A percentile compares a stretch with the other conserved stretches of the same genome.
These are phyloP conservation scores for Pseudotulostoma volvatum DNA, from an alignment of 495 filamentous ascomycete genomes.

Conservation along the genomic window DNA sequence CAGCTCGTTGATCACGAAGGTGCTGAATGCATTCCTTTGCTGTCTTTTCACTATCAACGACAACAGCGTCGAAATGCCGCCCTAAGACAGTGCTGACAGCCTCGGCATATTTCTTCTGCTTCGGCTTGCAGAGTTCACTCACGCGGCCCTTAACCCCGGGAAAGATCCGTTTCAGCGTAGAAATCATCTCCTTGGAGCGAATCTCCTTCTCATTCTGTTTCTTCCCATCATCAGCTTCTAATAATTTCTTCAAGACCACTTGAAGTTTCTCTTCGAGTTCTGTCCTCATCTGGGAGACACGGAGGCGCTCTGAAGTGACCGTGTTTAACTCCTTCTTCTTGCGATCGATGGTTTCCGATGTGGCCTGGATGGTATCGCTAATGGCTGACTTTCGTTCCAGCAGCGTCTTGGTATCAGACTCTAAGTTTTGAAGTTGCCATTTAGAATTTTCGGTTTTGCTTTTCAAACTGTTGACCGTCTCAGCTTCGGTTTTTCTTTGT, in stretches of 20 bases:
- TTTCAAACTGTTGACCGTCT: conserved; percentile 69
- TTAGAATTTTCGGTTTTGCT: conserved; percentile 69
- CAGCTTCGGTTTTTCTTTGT: conserved; percentile 76
- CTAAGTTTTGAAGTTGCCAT: conserved; percentile 53
- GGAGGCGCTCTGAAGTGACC: conserved; percentile 67
- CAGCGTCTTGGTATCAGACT: conserved; percentile 53
- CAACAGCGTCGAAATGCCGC: conserved; percentile 79
- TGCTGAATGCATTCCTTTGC: conserved; percentile 90
- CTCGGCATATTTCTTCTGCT: conserved; percentile 87
- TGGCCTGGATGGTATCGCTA: conserved; percentile 43
- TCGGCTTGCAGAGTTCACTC: conserved; percentile 84
- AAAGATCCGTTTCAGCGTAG: conserved; percentile 76
- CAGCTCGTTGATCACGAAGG: conserved; percentile 71
- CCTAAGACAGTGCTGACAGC: conserved; percentile 87
- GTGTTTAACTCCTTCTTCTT: conserved; percentile 87
- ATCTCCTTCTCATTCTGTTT: conserved; percentile 71
- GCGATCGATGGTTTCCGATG: conserved; percentile 57
- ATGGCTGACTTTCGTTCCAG: conserved; percentile 46
- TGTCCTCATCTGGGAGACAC: conserved; percentile 59
- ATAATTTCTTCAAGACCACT: conserved; percentile 58
- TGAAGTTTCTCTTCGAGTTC: conserved; percentile 85
- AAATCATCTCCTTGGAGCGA: conserved; percentile 59
- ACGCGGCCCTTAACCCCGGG: conserved; percentile 82
- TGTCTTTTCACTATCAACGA: conserved; percentile 93
- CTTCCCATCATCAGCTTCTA: conserved; percentile 66